Evolutionary conservation across 768 basidiomycete genomes (phyloP), one percentile per base, ranked within the genome.

Genomic region (Russula virescens): DNA sequence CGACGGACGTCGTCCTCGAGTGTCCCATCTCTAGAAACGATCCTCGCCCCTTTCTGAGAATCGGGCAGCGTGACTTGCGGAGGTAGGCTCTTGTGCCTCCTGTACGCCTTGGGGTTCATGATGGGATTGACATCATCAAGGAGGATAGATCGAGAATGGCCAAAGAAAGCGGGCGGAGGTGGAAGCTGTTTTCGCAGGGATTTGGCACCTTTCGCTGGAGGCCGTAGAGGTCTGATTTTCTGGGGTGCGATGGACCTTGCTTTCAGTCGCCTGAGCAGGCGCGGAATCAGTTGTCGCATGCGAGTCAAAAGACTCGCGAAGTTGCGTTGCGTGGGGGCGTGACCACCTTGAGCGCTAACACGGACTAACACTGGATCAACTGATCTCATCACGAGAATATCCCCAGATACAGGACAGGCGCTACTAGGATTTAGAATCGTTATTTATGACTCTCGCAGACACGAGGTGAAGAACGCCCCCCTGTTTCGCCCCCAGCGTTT

Each of bases 241-340:
- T 58, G 55, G 28, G 60, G 47, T 8, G 34, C 49, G 53, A 63
- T 64, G 55, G 65, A 68, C 28, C 45, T 54, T 73, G 77, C 69
- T 26, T 72, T 69, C 49, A 85, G 71, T 23, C 68, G 70, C 60
- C 75, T 71, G 50, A 83, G 72, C 18, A 90, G 82, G 69, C 88
- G 86, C 47, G 86, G 86, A 61, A 89, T 73, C 70, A 91, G 76
- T 67, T 87, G 87, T 70, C 86, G 82, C 88, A 89, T 90, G 25
- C 26, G 28, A 59, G 26, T 51, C 49, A 40, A 49, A 19, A n/a
- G n/a, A 43, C 42, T 8, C 42, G 14, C 14, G 19, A 19, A 43
- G 2, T 13, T 18, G 16, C 34, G 5, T 35, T 5, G 10, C 5
- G 5, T 2, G 18, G 14, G 16, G 4, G 18, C 19, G 34, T 10